Base-by-base conservation (phyloP, 2,329 filamentous ascomycete genomes). In the Sporothrix variecibatus region DNA sequence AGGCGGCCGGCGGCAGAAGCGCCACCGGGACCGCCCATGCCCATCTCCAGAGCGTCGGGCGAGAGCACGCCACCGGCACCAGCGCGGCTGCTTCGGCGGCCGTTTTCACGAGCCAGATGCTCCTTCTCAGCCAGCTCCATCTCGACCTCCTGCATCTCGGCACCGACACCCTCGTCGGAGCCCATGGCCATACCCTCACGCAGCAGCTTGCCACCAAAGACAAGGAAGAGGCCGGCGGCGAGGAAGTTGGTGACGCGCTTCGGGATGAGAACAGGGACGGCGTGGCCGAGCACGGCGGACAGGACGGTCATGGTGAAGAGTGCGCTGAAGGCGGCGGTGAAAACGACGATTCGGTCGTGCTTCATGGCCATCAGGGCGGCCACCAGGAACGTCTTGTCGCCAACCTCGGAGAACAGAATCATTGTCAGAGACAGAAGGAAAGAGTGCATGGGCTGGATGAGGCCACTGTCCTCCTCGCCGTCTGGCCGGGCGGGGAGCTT, bases 341-440 rank as follows among this genome's bases (percentile, higher is more conserved):
- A 99, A 76, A 99, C 96, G 15, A 98, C 88, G 77, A 97, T 86
- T 71, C 96, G 92, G 76, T 96, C 93, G 80, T 99, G 95, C 81
- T 97, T 96, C 96, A 99, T 99, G 15, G 96, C 96, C 96, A 99
- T 99, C 23, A 99, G 89, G 8, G 95, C 95, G 7, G 96, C 96
- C 28, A 99, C 94, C 60, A 99, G 88, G 86, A 99, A 99, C 0
- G 96, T 99, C 85, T 99, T 99, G 88, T 99, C 96, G 76, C 96
- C 96, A 79, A 99, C 91, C 82, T 99, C 96, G 65, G 95, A 98
- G 79, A 98, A 92, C 76, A 98, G 86, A 79, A 99, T 99, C 96
- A 98, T 99, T 74, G 95, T 95, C 75, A 98, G 90, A 20, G 96
- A 97, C 43, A 98, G 90, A 15, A 97, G 80, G 80, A 96, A 97